A percentile compares a stretch with the other conserved stretches of the same genome.
Evolutionary conservation across 2,329 filamentous ascomycete genomes (phyloP).

Genomic region (Aspergillus bombycis): DNA sequence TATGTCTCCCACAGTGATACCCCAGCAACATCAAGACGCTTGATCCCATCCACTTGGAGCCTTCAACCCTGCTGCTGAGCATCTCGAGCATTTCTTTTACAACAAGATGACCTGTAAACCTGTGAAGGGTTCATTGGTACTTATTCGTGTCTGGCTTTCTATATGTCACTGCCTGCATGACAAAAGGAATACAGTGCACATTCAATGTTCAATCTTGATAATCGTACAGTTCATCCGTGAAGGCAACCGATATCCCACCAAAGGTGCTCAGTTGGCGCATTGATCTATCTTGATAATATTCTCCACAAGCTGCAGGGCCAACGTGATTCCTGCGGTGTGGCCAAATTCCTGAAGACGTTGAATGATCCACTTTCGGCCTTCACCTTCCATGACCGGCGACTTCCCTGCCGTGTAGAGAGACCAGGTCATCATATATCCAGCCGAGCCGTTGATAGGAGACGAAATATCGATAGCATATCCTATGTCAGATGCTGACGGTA

Average conservation of each 20-base stretch:
- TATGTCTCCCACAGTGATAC: too few species aligned
- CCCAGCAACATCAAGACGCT: too few species aligned
- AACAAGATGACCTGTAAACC: background rate
- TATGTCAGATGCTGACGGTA: constrained; percentile 10
- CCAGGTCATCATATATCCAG: constrained; percentile 23
- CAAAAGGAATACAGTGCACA: background rate
- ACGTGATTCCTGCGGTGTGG: constrained; percentile 9
- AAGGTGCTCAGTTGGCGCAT: background rate
- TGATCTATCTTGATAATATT: constrained; percentile 18
- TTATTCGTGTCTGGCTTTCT: background rate
- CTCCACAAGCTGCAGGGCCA: constrained; percentile 19
- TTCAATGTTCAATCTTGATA: background rate
- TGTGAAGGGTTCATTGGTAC: background rate
- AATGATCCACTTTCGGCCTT: constrained; percentile 21
- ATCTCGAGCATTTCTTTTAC: background rate
- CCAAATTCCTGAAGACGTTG: constrained; percentile 16
- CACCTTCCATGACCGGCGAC: constrained; percentile 3
- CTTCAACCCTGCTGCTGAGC: too few species aligned
- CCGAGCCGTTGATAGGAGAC: constrained; percentile 14
- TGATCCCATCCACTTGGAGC: too few species aligned
- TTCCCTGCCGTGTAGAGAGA: constrained; percentile 21
- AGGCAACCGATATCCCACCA: background rate
- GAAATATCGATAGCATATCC: background rate
- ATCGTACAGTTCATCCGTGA: background rate
- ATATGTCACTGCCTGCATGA: background rate